Conservation (phyloP, 208 protist genomes). For the Leishmania tarentolae region DNA sequence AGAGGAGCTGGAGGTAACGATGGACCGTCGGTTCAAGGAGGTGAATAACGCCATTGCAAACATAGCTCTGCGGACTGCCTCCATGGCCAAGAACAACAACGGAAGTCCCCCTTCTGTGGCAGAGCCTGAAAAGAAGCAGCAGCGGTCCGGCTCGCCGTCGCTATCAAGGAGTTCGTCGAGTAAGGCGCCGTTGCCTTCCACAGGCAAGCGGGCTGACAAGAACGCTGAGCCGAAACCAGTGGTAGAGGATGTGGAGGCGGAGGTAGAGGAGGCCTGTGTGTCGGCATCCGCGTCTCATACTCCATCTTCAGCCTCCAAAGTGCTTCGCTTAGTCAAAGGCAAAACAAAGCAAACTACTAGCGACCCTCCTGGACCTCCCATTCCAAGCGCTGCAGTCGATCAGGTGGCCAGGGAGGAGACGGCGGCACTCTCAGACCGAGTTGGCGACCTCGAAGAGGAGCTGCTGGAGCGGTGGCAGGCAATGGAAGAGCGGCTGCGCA, state of each 20-base stretch:
- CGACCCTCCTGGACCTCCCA: background rate
- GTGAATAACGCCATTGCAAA: slow-evolving; percentile 52
- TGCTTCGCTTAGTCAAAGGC: background rate
- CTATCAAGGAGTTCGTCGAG: background rate
- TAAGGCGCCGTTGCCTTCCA: background rate
- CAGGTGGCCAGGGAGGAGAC: slow-evolving; percentile 57
- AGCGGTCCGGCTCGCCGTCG: background rate
- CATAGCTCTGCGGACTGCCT: slow-evolving; percentile 31
- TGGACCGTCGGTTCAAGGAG: slow-evolving; percentile 75
- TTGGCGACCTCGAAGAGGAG: slow-evolving; percentile 82
- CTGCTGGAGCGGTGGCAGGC: slow-evolving; percentile 71
- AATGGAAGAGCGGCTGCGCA: slow-evolving; percentile 84
- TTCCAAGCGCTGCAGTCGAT: slow-evolving; percentile 14
- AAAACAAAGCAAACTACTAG: background rate
- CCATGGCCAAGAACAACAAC: slow-evolving; percentile 9
- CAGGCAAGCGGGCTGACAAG: slow-evolving; percentile 8
- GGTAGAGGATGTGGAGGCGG: background rate
- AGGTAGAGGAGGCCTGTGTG: background rate
- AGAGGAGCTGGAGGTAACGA: slow-evolving; percentile 56
- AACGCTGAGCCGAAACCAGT: background rate
- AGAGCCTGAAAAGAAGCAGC: background rate
- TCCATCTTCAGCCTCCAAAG: background rate
- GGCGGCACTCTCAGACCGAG: slow-evolving; percentile 41
- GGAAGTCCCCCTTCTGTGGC: background rate
- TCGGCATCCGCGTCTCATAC: background rate